phyloP scores from a whole-genome alignment of 257 asterid genomes.

The Leptodermis oblonga region DNA sequence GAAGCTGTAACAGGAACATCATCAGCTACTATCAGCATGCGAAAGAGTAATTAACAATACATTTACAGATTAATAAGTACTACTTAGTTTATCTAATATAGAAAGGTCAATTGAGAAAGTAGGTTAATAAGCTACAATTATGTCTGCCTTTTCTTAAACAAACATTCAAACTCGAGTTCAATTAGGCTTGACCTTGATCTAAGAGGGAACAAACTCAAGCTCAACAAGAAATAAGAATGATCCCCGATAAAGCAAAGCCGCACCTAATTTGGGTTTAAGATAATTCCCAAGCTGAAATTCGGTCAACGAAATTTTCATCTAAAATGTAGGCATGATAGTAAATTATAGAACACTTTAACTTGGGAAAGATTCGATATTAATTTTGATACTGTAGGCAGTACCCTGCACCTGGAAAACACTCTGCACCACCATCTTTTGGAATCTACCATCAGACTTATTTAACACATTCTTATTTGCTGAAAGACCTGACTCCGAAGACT shows the following conservation, averaged over 20 bases:
- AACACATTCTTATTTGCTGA: constrained; percentile 24
- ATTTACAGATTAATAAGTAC: neutral
- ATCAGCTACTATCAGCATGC: neutral
- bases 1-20: constrained; percentile 15
- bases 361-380: neutral
- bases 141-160: neutral
- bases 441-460: constrained; percentile 26
- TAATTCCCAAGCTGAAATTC: neutral
- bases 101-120: neutral
- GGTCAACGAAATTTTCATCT: neutral
- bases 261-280: neutral
- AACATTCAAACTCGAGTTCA: neutral
- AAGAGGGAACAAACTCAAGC: neutral
- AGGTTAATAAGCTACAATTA: neutral
- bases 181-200: neutral
- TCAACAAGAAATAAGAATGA: neutral
- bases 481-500: constrained; percentile 28
- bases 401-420: constrained; percentile 47
- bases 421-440: constrained; percentile 25
- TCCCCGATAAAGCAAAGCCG: neutral
- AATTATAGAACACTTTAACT: neutral
- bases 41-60: neutral
- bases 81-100: neutral
- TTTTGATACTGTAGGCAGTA: neutral
- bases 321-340: neutral